These are phyloP conservation scores for Kingdonia uniflora DNA, from an alignment of 164 flowering plant species.

Conservation along the genomic window DNA sequence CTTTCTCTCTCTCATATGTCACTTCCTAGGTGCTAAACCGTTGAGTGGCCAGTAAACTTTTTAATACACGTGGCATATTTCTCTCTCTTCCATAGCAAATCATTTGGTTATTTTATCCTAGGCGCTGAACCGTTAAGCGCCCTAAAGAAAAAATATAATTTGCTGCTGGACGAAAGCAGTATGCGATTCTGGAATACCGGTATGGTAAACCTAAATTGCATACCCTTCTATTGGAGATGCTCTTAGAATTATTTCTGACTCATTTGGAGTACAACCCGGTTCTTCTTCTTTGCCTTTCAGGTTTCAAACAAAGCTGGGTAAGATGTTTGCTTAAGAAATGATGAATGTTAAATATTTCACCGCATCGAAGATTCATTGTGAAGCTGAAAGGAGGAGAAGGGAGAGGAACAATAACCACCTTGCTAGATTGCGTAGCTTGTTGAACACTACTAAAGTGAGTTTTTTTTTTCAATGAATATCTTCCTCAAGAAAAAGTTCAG, in stretches of 20 bases:
- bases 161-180: too few species aligned
- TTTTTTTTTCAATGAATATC: too few species aligned
- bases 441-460: slow-evolving; percentile 87
- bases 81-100: slow-evolving; percentile 25
- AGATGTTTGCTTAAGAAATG: slow-evolving; percentile 87
- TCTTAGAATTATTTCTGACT: slow-evolving; percentile 50
- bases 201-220: slow-evolving; percentile 33
- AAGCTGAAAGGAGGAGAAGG: slow-evolving; percentile 85
- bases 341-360: slow-evolving; percentile 98
- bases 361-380: slow-evolving; percentile 96
- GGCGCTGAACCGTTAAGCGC: too few species aligned
- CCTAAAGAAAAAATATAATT: too few species aligned
- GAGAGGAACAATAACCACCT: slow-evolving; percentile 96
- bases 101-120: slow-evolving; percentile 23
- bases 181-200: slow-evolving; percentile 30
- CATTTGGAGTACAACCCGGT: slow-evolving; percentile 40
- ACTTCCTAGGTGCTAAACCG: too few species aligned
- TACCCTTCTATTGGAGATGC: too few species aligned
- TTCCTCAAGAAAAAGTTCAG: too few species aligned
- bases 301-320: slow-evolving; percentile 59
- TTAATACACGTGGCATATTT: too few species aligned
- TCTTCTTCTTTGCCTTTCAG: slow-evolving; percentile 46
- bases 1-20: slow-evolving; percentile 64
- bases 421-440: slow-evolving; percentile 71
- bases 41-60: too few species aligned